Percentiles rank a stretch among this genome's conserved stretches.
phyloP scores from a whole-genome alignment of 2,329 filamentous ascomycete species.

The Sclerotinia trifoliorum region DNA sequence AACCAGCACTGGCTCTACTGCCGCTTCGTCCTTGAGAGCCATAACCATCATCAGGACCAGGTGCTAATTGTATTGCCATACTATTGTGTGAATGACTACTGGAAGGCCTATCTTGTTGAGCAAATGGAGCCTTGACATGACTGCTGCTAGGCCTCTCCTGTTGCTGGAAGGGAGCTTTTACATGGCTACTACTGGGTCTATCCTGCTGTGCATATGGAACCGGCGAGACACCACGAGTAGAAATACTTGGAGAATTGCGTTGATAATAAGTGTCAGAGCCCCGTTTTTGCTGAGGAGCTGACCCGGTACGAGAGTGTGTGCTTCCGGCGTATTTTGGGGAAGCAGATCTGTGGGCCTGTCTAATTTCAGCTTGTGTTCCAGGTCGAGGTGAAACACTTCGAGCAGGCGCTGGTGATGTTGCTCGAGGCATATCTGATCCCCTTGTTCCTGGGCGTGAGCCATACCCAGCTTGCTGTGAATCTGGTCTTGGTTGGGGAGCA shows the following conservation, averaged over 20 bases:
- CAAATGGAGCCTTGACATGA: slow-evolving; percentile 36
- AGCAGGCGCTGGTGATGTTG: slow-evolving; percentile 66
- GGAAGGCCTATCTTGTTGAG: slow-evolving; percentile 21
- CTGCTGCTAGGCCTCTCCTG: slow-evolving; percentile 53
- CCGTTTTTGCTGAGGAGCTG: slow-evolving; percentile 45
- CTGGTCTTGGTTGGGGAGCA: slow-evolving; percentile 35
- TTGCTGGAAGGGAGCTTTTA: slow-evolving; percentile 36
- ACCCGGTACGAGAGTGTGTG: slow-evolving; percentile 37
- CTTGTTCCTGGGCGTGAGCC: slow-evolving; percentile 57
- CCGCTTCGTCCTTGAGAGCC: slow-evolving; percentile 53
- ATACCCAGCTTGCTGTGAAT: slow-evolving; percentile 35
- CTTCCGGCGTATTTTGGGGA: slow-evolving; percentile 61
- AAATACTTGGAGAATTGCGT: slow-evolving; percentile 48
- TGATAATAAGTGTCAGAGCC: slow-evolving; percentile 52
- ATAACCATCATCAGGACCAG: slow-evolving; percentile 54
- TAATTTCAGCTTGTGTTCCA: slow-evolving; percentile 49
- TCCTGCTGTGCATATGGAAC: slow-evolving; percentile 41
- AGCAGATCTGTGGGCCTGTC: slow-evolving; percentile 48
- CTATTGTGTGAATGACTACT: slow-evolving; percentile 29
- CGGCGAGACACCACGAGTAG: slow-evolving; percentile 49
- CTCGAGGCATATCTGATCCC: slow-evolving; percentile 57
- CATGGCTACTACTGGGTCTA: slow-evolving; percentile 50
- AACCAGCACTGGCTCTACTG: slow-evolving; percentile 49
- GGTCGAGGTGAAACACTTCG: slow-evolving; percentile 64
- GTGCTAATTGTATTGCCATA: slow-evolving; percentile 70